Percentiles rank a stretch among this genome's conserved stretches.
These are phyloP conservation scores for Pseudozyma sp. DNA, from an alignment of 1,284 basidiomycete genomes.

Conservation along the genomic window DNA sequence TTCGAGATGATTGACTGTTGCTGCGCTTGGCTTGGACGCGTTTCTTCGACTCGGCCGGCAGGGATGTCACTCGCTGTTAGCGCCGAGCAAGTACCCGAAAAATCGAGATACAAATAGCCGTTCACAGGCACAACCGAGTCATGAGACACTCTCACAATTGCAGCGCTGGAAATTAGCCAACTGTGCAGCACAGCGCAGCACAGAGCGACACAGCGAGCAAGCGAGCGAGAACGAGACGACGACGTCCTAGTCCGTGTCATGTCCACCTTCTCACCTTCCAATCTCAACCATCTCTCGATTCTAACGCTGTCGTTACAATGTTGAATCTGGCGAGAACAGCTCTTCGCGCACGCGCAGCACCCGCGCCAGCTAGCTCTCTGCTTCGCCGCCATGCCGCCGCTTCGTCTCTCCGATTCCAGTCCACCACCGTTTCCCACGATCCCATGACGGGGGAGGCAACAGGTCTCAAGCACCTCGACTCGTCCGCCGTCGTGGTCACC, in stretches of 20 bases:
- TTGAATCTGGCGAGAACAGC: slow-evolving; percentile 32
- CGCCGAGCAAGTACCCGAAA: slow-evolving; percentile 32
- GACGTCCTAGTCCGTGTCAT: too few species aligned
- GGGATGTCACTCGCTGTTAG: not conserved
- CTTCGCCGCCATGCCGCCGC: slow-evolving; percentile 3
- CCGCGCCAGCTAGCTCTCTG: not conserved
- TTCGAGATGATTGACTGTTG: not conserved
- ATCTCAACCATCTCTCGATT: not conserved
- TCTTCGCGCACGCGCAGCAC: slow-evolving; percentile 25
- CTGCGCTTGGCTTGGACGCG: not conserved
- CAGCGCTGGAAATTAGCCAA: too few species aligned
- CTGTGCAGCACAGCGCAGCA: slow-evolving; percentile 1
- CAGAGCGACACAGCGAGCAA: not conserved
- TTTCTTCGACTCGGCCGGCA: slow-evolving; percentile 45
- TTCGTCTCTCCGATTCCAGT: slow-evolving; percentile 19
- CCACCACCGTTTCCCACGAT: slow-evolving; percentile 39
- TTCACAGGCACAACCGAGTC: slow-evolving; percentile 16
- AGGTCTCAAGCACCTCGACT: slow-evolving; percentile 49
- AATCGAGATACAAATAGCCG: slow-evolving; percentile 19
- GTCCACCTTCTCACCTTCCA: too few species aligned
- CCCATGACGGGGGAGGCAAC: slow-evolving; percentile 63
- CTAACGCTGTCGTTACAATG: slow-evolving; percentile 7
- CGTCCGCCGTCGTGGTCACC: slow-evolving; percentile 37
- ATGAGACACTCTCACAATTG: slow-evolving; percentile 12
- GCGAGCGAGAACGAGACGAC: not conserved